These are phyloP conservation scores for Blastomyces parvus DNA, from an alignment of 2,329 filamentous ascomycete species.

Conservation along the genomic window DNA sequence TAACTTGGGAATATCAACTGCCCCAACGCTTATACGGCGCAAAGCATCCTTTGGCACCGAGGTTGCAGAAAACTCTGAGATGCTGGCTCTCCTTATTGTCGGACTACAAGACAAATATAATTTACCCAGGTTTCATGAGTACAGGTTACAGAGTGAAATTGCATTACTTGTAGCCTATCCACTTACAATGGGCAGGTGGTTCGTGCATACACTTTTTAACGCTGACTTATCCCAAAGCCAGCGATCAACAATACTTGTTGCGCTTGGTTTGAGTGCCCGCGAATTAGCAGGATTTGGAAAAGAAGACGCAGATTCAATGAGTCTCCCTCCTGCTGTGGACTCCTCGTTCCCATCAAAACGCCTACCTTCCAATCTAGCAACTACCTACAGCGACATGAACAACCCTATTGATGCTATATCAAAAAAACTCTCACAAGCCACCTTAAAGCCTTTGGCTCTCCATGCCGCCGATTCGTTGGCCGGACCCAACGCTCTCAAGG, in stretches of 20 bases:
- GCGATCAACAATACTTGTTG: constrained; percentile 68
- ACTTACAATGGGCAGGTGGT: constrained; percentile 69
- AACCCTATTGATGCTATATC: constrained; percentile 58
- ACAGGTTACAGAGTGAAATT: constrained; percentile 70
- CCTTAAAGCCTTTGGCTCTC: constrained; percentile 74
- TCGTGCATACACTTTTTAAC: constrained; percentile 75
- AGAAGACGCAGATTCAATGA: constrained; percentile 37
- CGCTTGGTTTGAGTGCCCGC: constrained; percentile 69
- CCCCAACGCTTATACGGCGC: constrained; percentile 70
- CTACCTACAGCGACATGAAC: constrained; percentile 49
- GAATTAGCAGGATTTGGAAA: constrained; percentile 71
- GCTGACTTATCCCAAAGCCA: constrained; percentile 86
- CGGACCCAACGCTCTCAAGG: constrained; percentile 76
- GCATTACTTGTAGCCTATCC: constrained; percentile 70
- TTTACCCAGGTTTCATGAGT: constrained; percentile 64
- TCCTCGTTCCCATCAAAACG: constrained; percentile 67
- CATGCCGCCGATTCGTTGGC: constrained; percentile 68
- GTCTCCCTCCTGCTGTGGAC: constrained; percentile 29
- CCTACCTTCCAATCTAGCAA: constrained; percentile 64
- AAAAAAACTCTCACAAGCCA: constrained; percentile 55
- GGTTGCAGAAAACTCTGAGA: constrained; percentile 71
- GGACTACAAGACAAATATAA: constrained; percentile 81
- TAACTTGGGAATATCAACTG: constrained; percentile 65
- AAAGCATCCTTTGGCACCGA: constrained; percentile 85
- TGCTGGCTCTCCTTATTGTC: constrained; percentile 65